Conservation (phyloP, 192 early-diverging fungal species). For the Coemansia sp. region DNA sequence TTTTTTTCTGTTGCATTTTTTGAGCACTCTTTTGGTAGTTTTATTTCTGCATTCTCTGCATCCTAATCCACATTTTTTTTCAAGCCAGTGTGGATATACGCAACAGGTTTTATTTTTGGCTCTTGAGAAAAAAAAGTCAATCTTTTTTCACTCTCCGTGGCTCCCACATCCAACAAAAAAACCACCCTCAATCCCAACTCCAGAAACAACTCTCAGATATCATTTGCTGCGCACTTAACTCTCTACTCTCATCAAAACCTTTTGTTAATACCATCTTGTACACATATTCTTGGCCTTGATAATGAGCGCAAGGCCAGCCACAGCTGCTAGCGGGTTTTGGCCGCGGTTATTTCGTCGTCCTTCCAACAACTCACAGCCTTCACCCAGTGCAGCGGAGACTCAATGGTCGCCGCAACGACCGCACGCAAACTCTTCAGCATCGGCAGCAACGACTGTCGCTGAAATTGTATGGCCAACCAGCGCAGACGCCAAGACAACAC, state of each 20-base stretch:
- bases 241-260: not conserved
- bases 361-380: slow-evolving; percentile 3
- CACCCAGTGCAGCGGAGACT: slow-evolving; percentile 5
- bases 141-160: not conserved
- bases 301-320: slow-evolving; percentile 11
- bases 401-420: slow-evolving; percentile 16
- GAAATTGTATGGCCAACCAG: not conserved
- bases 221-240: no score
- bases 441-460: slow-evolving; percentile 29
- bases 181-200: not conserved
- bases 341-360: slow-evolving; percentile 18
- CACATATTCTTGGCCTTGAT: slow-evolving; percentile 10
- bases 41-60: slow-evolving; percentile 4
- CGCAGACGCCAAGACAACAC: not conserved
- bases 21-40: not conserved
- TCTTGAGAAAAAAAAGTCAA: not conserved
- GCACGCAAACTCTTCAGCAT: slow-evolving; percentile 35
- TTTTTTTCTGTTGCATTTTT: not conserved
- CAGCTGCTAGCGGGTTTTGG: slow-evolving; percentile 15
- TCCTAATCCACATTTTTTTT: slow-evolving; percentile 1
- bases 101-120: not conserved
- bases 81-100: not conserved
- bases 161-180: not conserved
- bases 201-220: not conserved
- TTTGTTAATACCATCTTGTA: slow-evolving; percentile 1